phyloP scores from a whole-genome alignment of 2,329 filamentous ascomycete species.

The Cucurbitaria berberidis region DNA sequence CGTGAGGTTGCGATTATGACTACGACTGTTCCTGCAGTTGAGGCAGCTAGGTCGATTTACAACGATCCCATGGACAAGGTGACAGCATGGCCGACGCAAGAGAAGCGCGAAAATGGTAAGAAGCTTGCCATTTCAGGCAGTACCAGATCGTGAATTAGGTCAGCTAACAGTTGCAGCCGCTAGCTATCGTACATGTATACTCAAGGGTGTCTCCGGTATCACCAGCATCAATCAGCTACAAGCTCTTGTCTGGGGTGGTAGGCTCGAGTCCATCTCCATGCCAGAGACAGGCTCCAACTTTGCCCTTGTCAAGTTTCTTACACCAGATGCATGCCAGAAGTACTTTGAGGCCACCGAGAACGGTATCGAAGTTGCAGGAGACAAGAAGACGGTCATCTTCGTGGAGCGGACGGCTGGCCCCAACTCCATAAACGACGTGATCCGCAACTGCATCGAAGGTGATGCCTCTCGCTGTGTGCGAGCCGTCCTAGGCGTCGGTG shows the following conservation, averaged over 20 bases:
- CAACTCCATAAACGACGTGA: slow-evolving; percentile 48
- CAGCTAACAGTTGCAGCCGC: slow-evolving; percentile 26
- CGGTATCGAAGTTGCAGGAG: slow-evolving; percentile 34
- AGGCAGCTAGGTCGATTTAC: background rate
- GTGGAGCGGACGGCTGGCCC: slow-evolving; percentile 36
- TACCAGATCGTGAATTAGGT: background rate
- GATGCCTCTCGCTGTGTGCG: slow-evolving; percentile 56
- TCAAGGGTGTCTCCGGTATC: slow-evolving; percentile 32
- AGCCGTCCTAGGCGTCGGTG: slow-evolving; percentile 50
- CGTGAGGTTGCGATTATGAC: background rate
- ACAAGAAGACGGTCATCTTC: slow-evolving; percentile 32
- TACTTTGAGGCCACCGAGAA: slow-evolving; percentile 45
- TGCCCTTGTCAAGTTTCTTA: slow-evolving; percentile 44
- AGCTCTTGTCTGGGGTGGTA: slow-evolving; percentile 48
- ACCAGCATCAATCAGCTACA: slow-evolving; percentile 39
- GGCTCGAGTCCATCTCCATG: slow-evolving; percentile 39
- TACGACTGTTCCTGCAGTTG: background rate
- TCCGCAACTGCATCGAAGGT: slow-evolving; percentile 49
- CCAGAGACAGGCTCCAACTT: slow-evolving; percentile 27
- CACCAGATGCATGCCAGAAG: slow-evolving; percentile 37
- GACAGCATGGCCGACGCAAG: slow-evolving; percentile 35
- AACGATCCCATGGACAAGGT: slow-evolving; percentile 16
- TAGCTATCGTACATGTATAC: slow-evolving; percentile 30
- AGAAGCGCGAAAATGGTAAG: slow-evolving; percentile 39
- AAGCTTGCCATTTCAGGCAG: background rate